A percentile compares a stretch with the other conserved stretches of the same genome.
These are phyloP conservation scores for Paxillus involutus DNA, from an alignment of 768 basidiomycete species.

Conservation along the genomic window DNA sequence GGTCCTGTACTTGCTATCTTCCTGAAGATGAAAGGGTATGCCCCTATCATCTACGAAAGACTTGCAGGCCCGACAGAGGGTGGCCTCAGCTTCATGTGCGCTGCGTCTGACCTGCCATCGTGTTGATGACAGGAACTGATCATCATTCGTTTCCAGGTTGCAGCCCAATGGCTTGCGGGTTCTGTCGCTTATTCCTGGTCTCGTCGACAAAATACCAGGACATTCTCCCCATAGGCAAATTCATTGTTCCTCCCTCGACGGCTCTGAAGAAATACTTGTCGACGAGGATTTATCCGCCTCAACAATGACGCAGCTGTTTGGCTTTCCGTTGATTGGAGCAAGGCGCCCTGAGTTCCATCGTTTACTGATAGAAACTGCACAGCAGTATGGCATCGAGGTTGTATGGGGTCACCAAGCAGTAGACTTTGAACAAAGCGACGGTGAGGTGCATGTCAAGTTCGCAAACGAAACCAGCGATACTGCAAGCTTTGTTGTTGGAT, in stretches of 20 bases:
- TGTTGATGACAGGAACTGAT: background rate
- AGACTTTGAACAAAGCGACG: slow-evolving; percentile 28
- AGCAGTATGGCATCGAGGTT: slow-evolving; percentile 32
- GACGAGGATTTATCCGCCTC: slow-evolving; percentile 19
- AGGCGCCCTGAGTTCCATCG: slow-evolving; percentile 31
- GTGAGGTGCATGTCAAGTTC: slow-evolving; percentile 33
- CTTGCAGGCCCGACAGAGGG: slow-evolving; percentile 13
- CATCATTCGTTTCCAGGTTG: slow-evolving; percentile 14
- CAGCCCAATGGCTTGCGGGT: slow-evolving; percentile 30
- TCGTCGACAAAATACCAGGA: slow-evolving; percentile 25
- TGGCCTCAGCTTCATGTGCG: slow-evolving; percentile 36
- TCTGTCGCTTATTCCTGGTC: slow-evolving; percentile 26
- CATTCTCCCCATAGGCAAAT: slow-evolving; percentile 9
- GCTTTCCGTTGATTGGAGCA: slow-evolving; percentile 31
- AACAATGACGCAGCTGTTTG: slow-evolving; percentile 13
- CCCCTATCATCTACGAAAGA: slow-evolving; percentile 38
- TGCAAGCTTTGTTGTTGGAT: slow-evolving; percentile 42
- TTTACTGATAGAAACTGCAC: slow-evolving; percentile 30
- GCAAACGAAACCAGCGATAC: slow-evolving; percentile 34
- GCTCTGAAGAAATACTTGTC: slow-evolving; percentile 27
- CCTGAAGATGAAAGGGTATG: slow-evolving; percentile 37
- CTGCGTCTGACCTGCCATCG: background rate
- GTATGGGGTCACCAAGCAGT: slow-evolving; percentile 34
- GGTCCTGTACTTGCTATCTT: slow-evolving; percentile 40
- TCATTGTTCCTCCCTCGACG: slow-evolving; percentile 20